Evolutionary conservation across 139 green algal species (phyloP), one percentile per base, ranked within the genome.

Genomic region (Chlamydomonas sp.): DNA sequence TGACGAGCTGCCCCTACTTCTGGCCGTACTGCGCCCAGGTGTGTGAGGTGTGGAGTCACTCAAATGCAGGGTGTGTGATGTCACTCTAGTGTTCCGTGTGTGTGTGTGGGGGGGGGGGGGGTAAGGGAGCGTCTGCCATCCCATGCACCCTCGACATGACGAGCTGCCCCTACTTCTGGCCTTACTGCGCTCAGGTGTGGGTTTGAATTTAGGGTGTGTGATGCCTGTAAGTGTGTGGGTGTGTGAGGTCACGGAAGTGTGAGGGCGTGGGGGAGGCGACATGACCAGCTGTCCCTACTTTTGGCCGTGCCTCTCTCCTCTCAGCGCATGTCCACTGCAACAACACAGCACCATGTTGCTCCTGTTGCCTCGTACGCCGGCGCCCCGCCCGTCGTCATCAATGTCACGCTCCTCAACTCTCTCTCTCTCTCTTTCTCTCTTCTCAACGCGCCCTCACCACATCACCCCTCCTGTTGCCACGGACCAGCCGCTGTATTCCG

Each of bases 111-210:
- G n/a, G n/a, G n/a, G n/a, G n/a, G n/a, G n/a, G n/a, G n/a, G n/a
- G n/a, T n/a, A n/a, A n/a, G n/a, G n/a, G 91, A 5, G 93, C 92
- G 3, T 95, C 85, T 1, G 62, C 97, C 6, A 74, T 94, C 24
- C 95, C 95, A 5, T 48, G 76, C 2, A 67, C 31, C 20, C 79
- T 98, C 5, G 80, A 98, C 86, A 71, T 97, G 16, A 91, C 88
- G 1, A 82, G 95, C 66, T 97, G 93, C 81, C 90, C 92, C 47
- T 98, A 96, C 84, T 88, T 90, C 76, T 99, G 95, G 95, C 95
- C 95, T 31, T 92, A 90, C 81, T 98, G 94, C 82, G 74, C 68
- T 31, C 88, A 95, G 80, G 65, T 71, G 65, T 35, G 33, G 2
- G 26, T 30, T 13, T 50, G 34, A 33, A 13, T 54, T 54, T 20